These are phyloP conservation scores for Plasmodium cynomolgi DNA, from an alignment of 169 alveolate species.

Conservation along the genomic window DNA sequence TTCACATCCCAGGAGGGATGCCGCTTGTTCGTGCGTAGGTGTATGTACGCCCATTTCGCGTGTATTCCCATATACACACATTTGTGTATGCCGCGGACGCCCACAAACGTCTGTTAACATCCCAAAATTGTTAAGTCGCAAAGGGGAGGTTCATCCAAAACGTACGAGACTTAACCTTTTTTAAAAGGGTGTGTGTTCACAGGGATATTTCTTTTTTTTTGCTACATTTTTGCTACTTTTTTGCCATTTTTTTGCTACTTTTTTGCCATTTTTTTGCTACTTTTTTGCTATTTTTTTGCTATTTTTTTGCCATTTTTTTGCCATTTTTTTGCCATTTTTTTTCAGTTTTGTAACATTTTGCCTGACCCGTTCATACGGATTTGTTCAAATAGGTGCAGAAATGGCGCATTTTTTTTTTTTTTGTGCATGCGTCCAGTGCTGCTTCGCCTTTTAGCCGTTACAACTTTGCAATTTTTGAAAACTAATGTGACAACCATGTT, in stretches of 20 bases:
- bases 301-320: not conserved
- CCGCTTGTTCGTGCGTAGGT: not conserved
- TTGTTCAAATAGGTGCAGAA: not conserved
- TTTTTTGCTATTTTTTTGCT: not conserved
- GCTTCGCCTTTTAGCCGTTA: not conserved
- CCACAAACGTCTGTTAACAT: not conserved
- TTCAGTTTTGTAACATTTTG: not conserved
- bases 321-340: not conserved
- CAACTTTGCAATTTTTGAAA: not conserved
- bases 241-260: too few relatives aligned
- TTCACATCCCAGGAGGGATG: not conserved
- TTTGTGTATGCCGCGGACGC: not conserved
- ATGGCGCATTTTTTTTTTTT: not conserved
- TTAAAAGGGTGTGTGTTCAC: not conserved
- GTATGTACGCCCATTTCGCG: not conserved
- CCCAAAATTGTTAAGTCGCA: not conserved
- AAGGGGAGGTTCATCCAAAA: not conserved
- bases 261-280: not conserved
- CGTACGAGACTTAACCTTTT: not conserved
- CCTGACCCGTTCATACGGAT: slow-evolving; percentile 1
- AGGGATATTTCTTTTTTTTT: not conserved
- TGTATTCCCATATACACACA: not conserved
- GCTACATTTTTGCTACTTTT: not conserved
- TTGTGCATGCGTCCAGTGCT: not conserved
- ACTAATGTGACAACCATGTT: not conserved